Percentiles rank a stretch among this genome's conserved stretches.
Conservation (phyloP, 1,284 basidiomycete genomes). For the Cystobasidium slooffiae region DNA sequence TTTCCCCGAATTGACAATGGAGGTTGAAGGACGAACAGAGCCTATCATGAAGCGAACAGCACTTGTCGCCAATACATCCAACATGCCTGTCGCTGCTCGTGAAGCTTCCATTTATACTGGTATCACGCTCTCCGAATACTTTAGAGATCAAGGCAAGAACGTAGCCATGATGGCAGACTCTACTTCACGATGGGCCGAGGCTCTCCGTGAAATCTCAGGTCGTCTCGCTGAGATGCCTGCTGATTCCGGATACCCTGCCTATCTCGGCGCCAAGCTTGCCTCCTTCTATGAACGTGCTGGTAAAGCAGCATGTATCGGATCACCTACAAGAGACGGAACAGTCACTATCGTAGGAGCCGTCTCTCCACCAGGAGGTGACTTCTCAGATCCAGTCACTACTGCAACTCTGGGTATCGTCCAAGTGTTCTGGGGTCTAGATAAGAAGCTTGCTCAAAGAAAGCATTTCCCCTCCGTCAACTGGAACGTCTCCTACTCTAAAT, state of each 20-base stretch:
- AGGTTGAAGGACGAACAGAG: constrained; percentile 85
- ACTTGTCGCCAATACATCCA: constrained; percentile 98
- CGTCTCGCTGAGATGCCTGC: constrained; percentile 99
- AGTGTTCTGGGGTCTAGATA: constrained; percentile 88
- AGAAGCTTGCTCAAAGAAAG: constrained; percentile 89
- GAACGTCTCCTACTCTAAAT: constrained; percentile 98
- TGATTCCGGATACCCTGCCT: constrained; percentile 98
- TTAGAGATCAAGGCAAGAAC: constrained; percentile 97
- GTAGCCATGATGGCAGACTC: constrained; percentile 99
- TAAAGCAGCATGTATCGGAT: constrained; percentile 90
- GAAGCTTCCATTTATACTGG: constrained; percentile 99
- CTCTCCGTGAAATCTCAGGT: constrained; percentile 98
- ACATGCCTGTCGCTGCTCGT: constrained; percentile 99
- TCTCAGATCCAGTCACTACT: constrained; percentile 97
- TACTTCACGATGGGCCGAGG: constrained; percentile 99
- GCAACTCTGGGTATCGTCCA: constrained; percentile 98
- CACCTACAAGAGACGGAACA: constrained; percentile 83
- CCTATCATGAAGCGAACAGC: constrained; percentile 99
- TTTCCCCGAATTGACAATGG: constrained; percentile 95
- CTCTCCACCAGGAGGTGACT: constrained; percentile 97
- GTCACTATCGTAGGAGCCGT: constrained; percentile 99
- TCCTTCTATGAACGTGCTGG: constrained; percentile 99
- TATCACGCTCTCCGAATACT: constrained; percentile 98
- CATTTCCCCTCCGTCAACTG: constrained; percentile 76
- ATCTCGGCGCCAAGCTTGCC: constrained; percentile 92